phyloP scores from a whole-genome alignment of 257 asterid species.

The Gentiana dahurica region DNA sequence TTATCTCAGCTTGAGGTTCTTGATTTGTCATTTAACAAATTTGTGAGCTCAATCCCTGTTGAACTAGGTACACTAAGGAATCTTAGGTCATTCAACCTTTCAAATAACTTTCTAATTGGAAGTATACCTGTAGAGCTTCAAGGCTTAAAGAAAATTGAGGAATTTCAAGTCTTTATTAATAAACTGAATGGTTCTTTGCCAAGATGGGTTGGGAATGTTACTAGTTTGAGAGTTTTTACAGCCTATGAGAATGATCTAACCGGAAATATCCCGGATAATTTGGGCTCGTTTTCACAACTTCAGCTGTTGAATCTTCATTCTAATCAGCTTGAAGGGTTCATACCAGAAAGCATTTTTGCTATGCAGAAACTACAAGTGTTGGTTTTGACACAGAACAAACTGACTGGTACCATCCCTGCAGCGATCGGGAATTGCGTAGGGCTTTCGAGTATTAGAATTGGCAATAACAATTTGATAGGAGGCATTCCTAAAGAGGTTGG shows the following conservation, averaged over 20 bases:
- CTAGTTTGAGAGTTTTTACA: slow-evolving; percentile 49
- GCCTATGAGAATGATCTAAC: slow-evolving; percentile 79
- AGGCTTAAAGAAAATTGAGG: slow-evolving; percentile 43
- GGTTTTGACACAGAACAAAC: slow-evolving; percentile 71
- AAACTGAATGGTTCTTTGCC: slow-evolving; percentile 81
- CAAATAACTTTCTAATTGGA: slow-evolving; percentile 49
- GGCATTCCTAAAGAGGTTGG: slow-evolving; percentile 69
- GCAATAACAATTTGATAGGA: slow-evolving; percentile 65
- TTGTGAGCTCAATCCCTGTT: slow-evolving; percentile 51
- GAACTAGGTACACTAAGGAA: slow-evolving; percentile 47
- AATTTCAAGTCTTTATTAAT: slow-evolving; percentile 59
- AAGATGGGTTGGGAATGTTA: slow-evolving; percentile 56
- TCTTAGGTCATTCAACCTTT: slow-evolving; percentile 58
- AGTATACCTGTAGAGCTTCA: slow-evolving; percentile 59
- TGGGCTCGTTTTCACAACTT: slow-evolving; percentile 56
- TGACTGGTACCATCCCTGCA: slow-evolving; percentile 51
- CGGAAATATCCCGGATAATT: slow-evolving; percentile 60
- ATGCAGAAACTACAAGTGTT: slow-evolving; percentile 54
- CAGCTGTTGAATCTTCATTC: slow-evolving; percentile 76
- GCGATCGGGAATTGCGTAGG: slow-evolving; percentile 60
- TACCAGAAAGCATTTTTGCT: slow-evolving; percentile 71
- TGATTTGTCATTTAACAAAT: slow-evolving; percentile 77
- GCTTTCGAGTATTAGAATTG: slow-evolving; percentile 78
- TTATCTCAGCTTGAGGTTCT: slow-evolving; percentile 70
- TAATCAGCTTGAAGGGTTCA: slow-evolving; percentile 62